Conservation (phyloP, 2,329 filamentous ascomycete genomes). For the Aspergillus texensis region DNA sequence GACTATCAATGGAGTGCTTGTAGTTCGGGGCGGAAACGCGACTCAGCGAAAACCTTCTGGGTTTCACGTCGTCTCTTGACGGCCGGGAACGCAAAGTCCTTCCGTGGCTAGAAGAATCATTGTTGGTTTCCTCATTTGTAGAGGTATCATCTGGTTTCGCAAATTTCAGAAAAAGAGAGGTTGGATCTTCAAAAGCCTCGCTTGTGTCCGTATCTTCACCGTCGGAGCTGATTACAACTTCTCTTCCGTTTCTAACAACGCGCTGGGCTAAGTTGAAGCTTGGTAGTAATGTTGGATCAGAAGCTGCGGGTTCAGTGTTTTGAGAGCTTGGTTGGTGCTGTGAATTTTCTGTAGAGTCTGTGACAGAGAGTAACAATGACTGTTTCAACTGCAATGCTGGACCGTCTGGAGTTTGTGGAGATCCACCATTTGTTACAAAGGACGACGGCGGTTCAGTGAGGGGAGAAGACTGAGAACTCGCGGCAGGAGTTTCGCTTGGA, state of each 20-base stretch:
- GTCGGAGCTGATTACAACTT: slow-evolving; percentile 67
- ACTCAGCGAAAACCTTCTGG: slow-evolving; percentile 10
- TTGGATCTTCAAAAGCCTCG: slow-evolving; percentile 57
- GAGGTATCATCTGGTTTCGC: slow-evolving; percentile 16
- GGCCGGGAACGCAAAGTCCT: slow-evolving; percentile 19
- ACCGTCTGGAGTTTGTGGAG: slow-evolving; percentile 19
- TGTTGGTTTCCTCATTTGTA: slow-evolving; percentile 11
- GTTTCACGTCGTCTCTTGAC: slow-evolving; percentile 23
- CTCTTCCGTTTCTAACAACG: slow-evolving; percentile 58
- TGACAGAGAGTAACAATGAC: slow-evolving; percentile 17
- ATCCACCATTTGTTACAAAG: slow-evolving; percentile 19
- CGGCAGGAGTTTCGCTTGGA: slow-evolving; percentile 17
- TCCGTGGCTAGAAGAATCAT: slow-evolving; percentile 9
- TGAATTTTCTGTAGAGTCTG: slow-evolving; percentile 11
- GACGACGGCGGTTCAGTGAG: slow-evolving; percentile 29
- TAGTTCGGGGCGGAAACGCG: slow-evolving; percentile 49
- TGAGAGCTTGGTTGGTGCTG: slow-evolving; percentile 21
- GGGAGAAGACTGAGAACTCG: slow-evolving; percentile 30
- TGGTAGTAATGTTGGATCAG: slow-evolving; percentile 19
- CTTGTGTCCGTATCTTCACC: slow-evolving; percentile 67
- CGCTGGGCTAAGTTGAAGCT: slow-evolving; percentile 48
- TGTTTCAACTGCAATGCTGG: slow-evolving; percentile 19
- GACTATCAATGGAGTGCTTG: slow-evolving; percentile 64
- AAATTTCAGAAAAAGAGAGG: slow-evolving; percentile 49
- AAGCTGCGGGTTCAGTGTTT: slow-evolving; percentile 17